These are phyloP conservation scores for Debaryomyces sp. DNA, from an alignment of 1,139 yeast species.

Conservation along the genomic window DNA sequence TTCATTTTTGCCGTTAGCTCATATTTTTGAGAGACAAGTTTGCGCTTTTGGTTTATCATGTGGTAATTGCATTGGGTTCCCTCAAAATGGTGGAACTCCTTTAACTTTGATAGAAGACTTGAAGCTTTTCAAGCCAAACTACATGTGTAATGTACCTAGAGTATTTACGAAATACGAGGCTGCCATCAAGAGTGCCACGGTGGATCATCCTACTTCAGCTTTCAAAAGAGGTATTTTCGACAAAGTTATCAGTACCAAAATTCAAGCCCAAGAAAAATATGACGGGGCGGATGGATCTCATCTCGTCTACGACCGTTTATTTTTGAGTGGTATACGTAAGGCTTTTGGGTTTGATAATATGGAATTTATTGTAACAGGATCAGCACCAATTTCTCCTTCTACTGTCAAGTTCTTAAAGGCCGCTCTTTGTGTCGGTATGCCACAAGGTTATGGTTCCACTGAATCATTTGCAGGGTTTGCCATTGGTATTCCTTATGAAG, in stretches of 20 bases:
- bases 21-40: constrained; percentile 42
- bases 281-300: constrained; percentile 30
- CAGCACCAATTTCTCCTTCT: constrained; percentile 72
- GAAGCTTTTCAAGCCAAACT: constrained; percentile 54
- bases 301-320: constrained; percentile 48
- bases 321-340: constrained; percentile 54
- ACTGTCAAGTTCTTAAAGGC: constrained; percentile 64
- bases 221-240: constrained; percentile 21
- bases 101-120: constrained; percentile 58
- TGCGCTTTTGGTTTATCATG: constrained; percentile 28
- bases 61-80: constrained; percentile 49
- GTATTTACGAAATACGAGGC: constrained; percentile 64
- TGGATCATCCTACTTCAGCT: constrained; percentile 23
- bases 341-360: constrained; percentile 61
- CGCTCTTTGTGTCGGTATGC: constrained; percentile 58
- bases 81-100: constrained; percentile 46
- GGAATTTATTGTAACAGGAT: constrained; percentile 54
- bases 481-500: constrained; percentile 41
- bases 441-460: constrained; percentile 80
- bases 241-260: constrained; percentile 22
- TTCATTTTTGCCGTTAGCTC: constrained; percentile 39
- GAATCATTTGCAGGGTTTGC: constrained; percentile 72
- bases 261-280: constrained; percentile 18
- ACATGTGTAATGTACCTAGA: constrained; percentile 64
- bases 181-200: constrained; percentile 42